These are phyloP conservation scores for Pigoraptor vietnamica DNA, from an alignment of 78 protist species.

Conservation along the genomic window DNA sequence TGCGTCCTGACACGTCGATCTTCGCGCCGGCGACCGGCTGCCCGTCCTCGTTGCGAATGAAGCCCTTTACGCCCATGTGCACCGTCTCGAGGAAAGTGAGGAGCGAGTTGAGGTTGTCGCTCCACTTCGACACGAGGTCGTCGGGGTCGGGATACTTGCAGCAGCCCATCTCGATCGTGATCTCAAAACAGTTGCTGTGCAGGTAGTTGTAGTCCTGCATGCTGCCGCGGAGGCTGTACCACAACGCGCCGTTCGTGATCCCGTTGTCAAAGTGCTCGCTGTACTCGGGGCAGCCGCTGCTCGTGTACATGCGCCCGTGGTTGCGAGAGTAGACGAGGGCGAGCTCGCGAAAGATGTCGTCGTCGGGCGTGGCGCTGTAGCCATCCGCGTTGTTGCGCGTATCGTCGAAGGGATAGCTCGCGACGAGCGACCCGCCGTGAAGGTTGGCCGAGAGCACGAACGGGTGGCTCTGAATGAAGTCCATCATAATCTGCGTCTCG, in stretches of 20 bases:
- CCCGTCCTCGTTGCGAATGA: not conserved
- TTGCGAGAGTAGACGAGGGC: conserved; percentile 44
- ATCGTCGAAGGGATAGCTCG: conserved; percentile 43
- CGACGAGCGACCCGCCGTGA: conserved; percentile 74
- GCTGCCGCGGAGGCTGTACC: conserved; percentile 63
- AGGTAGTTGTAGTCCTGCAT: conserved; percentile 71
- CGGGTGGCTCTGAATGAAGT: conserved; percentile 34
- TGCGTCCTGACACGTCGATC: not conserved
- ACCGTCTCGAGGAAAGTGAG: conserved; percentile 1
- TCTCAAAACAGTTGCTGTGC: conserved; percentile 45
- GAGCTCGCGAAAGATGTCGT: conserved; percentile 37
- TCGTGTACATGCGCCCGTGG: conserved; percentile 12
- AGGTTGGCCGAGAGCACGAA: conserved; percentile 60
- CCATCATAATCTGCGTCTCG: conserved; percentile 30
- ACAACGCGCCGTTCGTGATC: conserved; percentile 65
- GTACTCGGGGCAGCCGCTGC: not conserved
- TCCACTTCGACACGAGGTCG: conserved; percentile 38
- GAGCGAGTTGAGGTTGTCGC: conserved; percentile 39
- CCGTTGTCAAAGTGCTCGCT: conserved; percentile 36
- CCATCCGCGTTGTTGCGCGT: conserved; percentile 1
- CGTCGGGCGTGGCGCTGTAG: conserved; percentile 53
- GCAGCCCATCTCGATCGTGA: conserved; percentile 62
- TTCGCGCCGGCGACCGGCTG: not conserved
- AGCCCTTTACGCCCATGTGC: conserved; percentile 28
- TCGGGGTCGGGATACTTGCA: conserved; percentile 33